Evolutionary conservation across 441 rosid species (phyloP).

Genomic region (Bocquillonia castaneifolia): DNA sequence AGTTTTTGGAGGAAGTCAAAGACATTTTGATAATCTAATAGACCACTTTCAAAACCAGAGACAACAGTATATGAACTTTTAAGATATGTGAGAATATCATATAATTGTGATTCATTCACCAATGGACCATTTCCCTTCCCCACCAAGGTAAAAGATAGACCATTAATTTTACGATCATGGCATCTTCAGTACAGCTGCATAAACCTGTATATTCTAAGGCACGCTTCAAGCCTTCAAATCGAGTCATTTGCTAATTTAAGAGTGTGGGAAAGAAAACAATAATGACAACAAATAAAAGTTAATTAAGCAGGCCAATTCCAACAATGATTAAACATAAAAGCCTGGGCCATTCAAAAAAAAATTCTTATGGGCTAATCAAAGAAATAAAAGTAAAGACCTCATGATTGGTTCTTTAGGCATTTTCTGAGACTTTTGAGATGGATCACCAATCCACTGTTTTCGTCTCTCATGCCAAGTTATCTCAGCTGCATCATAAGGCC

Average conservation of each 20-base stretch:
- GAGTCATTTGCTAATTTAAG: neutral
- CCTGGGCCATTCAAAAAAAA: too few relatives aligned
- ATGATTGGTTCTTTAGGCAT: constrained; percentile 45
- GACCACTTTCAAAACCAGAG: neutral
- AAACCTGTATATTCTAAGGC: neutral
- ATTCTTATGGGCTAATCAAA: too few relatives aligned
- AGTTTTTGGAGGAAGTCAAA: neutral
- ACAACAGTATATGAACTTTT: neutral
- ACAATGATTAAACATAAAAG: neutral
- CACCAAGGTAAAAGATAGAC: neutral
- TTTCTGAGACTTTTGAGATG: constrained; percentile 35
- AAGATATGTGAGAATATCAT: neutral
- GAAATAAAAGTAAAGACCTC: constrained; percentile 30
- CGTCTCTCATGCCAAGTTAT: constrained; percentile 52
- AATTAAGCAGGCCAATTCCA: neutral
- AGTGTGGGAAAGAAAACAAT: too few relatives aligned
- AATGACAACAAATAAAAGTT: neutral
- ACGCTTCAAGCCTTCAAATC: neutral
- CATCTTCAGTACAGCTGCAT: neutral
- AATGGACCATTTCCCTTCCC: neutral
- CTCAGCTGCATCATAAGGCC: constrained; percentile 38
- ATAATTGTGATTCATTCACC: neutral
- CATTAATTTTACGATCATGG: neutral
- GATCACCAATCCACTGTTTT: constrained; percentile 55
- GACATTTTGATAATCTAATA: neutral